phyloP scores from a whole-genome alignment of 306 rosid species.

The Vachellia collinsii region DNA sequence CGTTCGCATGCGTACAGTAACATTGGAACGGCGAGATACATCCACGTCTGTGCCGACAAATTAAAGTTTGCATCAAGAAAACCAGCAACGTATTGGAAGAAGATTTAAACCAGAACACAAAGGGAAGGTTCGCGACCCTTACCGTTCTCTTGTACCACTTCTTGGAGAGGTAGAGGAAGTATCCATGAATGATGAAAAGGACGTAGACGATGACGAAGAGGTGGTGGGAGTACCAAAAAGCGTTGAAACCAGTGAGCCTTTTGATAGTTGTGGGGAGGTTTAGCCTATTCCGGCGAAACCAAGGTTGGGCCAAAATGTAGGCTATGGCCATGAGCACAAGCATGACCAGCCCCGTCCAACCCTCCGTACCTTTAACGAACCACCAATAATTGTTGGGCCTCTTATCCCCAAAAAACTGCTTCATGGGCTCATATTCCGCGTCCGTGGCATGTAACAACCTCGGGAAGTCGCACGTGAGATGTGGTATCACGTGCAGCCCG shows the following conservation, averaged over 20 bases:
- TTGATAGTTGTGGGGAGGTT: conserved; percentile 71
- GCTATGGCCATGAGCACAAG: conserved; percentile 86
- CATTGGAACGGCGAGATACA: conserved; percentile 81
- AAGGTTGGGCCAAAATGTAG: conserved; percentile 78
- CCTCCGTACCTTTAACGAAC: conserved; percentile 89
- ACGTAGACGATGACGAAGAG: conserved; percentile 80
- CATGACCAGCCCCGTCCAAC: conserved; percentile 85
- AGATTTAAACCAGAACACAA: no score
- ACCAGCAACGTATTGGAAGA: no score
- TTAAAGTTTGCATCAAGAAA: no score
- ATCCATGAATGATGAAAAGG: conserved; percentile 80
- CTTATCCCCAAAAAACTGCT: conserved; percentile 55
- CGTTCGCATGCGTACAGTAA: conserved; percentile 73
- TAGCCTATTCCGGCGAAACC: conserved; percentile 71
- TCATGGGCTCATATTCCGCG: conserved; percentile 62
- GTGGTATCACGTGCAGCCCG: conserved; percentile 64
- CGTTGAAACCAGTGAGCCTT: conserved; percentile 83
- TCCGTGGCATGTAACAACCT: conserved; percentile 66
- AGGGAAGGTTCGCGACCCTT: no score
- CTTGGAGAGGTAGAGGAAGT: no score
- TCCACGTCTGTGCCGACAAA: conserved; percentile 87
- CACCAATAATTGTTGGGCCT: conserved; percentile 85
- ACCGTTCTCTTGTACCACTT: no score
- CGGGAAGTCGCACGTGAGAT: conserved; percentile 87
- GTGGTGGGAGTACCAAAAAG: conserved; percentile 97